Conservation (phyloP, 2,329 filamentous ascomycete genomes). For the Colletotrichum graminicola region DNA sequence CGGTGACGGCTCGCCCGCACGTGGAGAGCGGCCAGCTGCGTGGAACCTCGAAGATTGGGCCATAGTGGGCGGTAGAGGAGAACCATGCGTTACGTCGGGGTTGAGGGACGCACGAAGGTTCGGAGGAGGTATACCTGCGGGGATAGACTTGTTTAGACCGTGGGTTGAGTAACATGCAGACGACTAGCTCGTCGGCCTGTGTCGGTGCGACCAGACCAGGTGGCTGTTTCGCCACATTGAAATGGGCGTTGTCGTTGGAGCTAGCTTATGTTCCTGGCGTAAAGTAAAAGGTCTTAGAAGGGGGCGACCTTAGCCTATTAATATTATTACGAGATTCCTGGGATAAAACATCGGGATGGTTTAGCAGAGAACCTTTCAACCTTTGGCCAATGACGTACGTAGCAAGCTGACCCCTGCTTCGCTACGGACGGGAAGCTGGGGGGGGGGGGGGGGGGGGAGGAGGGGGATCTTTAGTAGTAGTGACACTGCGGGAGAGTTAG, state of each 20-base stretch:
- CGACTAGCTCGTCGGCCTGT: not conserved
- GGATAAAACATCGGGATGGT: slow-evolving; percentile 11
- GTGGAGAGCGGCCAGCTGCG: slow-evolving; percentile 2
- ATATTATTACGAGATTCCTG: slow-evolving; percentile 17
- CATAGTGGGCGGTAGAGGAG: slow-evolving; percentile 18
- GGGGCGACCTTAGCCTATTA: slow-evolving; percentile 18
- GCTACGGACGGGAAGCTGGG: slow-evolving; percentile 32
- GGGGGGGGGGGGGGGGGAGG: slow-evolving; percentile 25
- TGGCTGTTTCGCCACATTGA: slow-evolving; percentile 10
- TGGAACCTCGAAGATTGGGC: slow-evolving; percentile 16
- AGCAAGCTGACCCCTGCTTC: slow-evolving; percentile 39
- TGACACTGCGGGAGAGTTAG: slow-evolving; percentile 28
- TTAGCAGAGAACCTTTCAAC: not conserved
- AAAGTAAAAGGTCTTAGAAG: slow-evolving; percentile 10
- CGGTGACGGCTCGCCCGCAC: slow-evolving; percentile 47
- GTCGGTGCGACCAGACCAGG: slow-evolving; percentile 7
- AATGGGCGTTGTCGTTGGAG: not conserved
- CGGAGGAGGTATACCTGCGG: not conserved
- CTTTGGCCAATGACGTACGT: slow-evolving; percentile 40
- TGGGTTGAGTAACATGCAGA: slow-evolving; percentile 7
- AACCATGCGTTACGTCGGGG: slow-evolving; percentile 10
- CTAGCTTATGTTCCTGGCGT: slow-evolving; percentile 16
- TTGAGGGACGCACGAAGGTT: not conserved
- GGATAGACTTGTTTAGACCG: slow-evolving; percentile 7
- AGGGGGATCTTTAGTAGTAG: slow-evolving; percentile 14